Evolutionary conservation across 352 stramenopile species (phyloP), one percentile per base, ranked within the genome.

Genomic region (Phytophthora tubulina): DNA sequence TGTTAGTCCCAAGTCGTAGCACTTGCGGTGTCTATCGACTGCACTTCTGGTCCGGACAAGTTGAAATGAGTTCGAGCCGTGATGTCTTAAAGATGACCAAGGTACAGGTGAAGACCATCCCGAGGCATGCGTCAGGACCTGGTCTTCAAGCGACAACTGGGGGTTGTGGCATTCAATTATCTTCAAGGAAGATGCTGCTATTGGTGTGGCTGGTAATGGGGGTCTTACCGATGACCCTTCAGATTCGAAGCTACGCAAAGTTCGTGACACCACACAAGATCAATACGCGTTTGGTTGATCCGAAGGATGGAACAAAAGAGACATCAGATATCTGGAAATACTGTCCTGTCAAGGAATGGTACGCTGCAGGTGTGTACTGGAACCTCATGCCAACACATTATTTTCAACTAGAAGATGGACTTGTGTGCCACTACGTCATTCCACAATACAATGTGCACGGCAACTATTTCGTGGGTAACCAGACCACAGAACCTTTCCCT

Each of bases 151-250:
- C 52, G 9, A 61, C 53, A 39, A n/a, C 38, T n/a, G 53, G 6
- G 31, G 27, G 5, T 7, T 13, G 13, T 32, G 13, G 13, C 10
- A 14, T 44, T 4, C 51, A 57, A 35, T 27, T 57, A 35, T 58
- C 62, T 33, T 41, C 51, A 8, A 52, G 11, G 32, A 42, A 33
- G 3, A 50, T 55, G 35, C n/a, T 76, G 35, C 8, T 72, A 0
- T 39, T 70, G 32, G 39, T 71, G 13, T 73, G 66, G 66, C 2
- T 69, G 11, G 30, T 58, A 15, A 59, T 64, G 46, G 61, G 70
- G 32, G 15, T 71, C 2, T 27, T 48, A 15, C 63, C 79, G 48
- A 70, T 80, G 69, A n/a, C 76, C 38, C 60, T 85, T n/a, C 65
- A 77, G 42, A 41, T 67, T 32, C 39, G 67, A 56, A 76, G 70